Evolutionary conservation across 768 basidiomycete species (phyloP).

Genomic region (Suillus brevipes): DNA sequence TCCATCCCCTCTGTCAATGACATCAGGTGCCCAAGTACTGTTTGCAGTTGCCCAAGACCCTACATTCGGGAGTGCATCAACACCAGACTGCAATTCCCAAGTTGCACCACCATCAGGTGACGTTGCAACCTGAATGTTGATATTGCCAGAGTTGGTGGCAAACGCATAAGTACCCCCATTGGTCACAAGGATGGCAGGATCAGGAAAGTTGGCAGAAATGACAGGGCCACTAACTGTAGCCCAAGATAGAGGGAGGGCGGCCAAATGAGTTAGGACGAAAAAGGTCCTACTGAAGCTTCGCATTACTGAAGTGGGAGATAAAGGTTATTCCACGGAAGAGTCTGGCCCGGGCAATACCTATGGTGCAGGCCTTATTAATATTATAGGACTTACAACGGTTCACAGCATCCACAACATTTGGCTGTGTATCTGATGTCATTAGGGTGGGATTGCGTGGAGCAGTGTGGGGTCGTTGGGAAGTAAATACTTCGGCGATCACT

Average conservation of each 20-base stretch:
- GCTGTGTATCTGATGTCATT: background rate
- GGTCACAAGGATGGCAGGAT: conserved; percentile 20
- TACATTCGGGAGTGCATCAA: conserved; percentile 24
- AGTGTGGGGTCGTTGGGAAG: background rate
- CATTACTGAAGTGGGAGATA: background rate
- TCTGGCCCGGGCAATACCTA: background rate
- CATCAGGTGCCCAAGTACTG: conserved; percentile 24
- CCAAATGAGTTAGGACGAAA: background rate
- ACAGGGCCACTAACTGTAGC: conserved; percentile 19
- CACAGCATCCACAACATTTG: background rate
- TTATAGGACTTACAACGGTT: background rate
- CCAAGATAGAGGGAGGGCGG: background rate
- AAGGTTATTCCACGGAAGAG: background rate
- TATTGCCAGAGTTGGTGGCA: conserved; percentile 21
- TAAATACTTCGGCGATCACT: background rate
- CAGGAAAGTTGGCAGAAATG: conserved; percentile 24
- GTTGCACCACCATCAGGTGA: conserved; percentile 21
- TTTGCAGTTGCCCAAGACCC: conserved; percentile 24
- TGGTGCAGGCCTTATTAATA: background rate
- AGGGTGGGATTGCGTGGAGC: background rate
- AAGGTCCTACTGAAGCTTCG: background rate
- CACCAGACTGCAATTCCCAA: conserved; percentile 16
- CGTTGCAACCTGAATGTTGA: conserved; percentile 24
- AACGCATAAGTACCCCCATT: conserved; percentile 18
- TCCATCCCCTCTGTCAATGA: conserved; percentile 16